Conservation (phyloP, 176 grass and related monocot species). For the Neostapfia colusana region DNA sequence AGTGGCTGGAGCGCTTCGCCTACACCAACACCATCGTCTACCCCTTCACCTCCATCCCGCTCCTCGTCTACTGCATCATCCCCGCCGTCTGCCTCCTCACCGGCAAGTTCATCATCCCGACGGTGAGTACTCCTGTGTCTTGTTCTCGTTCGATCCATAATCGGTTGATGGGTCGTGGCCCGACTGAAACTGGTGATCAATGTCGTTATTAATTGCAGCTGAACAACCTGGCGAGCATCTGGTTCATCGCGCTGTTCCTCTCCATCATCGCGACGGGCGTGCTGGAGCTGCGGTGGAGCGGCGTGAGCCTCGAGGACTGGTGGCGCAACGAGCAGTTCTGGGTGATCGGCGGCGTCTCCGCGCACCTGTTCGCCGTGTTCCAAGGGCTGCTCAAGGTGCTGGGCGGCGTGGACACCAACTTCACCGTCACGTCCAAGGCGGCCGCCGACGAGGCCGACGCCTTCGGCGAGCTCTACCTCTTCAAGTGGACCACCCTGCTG, state of each 20-base stretch:
- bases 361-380: conserved; percentile 89
- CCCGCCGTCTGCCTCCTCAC: conserved; percentile 89
- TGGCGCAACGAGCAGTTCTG: conserved; percentile 96
- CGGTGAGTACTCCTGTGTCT: conserved; percentile 32
- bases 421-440: conserved; percentile 88
- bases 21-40: conserved; percentile 99
- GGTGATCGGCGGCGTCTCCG: conserved; percentile 86
- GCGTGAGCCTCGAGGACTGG: conserved; percentile 92
- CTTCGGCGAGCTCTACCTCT: conserved; percentile 89
- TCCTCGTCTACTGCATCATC: conserved; percentile 86
- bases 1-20: conserved; percentile 91
- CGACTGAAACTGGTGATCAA: neutral
- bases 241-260: conserved; percentile 88
- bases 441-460: conserved; percentile 66
- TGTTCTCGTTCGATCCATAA: no score
- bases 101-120: conserved; percentile 92
- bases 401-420: conserved; percentile 87
- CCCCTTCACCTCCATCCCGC: conserved; percentile 91
- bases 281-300: conserved; percentile 85
- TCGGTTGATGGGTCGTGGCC: no score
- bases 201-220: conserved; percentile 37
- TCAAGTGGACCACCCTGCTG: conserved; percentile 93
- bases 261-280: conserved; percentile 84
- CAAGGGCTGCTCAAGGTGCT: conserved; percentile 93
- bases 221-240: conserved; percentile 85